Evolutionary conservation across 257 asterid genomes (phyloP).

Genomic region (Solanum medicagineum): DNA sequence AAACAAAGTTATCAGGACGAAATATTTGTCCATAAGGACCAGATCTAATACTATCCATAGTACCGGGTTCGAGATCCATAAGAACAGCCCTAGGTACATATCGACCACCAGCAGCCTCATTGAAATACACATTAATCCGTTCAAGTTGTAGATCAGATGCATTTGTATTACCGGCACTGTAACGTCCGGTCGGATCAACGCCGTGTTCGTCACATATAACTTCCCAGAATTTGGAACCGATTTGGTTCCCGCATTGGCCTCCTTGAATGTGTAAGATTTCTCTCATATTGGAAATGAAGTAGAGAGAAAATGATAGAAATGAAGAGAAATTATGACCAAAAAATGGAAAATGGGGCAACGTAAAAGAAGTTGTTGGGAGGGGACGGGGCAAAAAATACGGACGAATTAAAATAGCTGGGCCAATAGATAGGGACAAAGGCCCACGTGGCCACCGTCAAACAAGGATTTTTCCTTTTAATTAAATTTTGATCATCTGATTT

Average conservation of each 20-base stretch:
- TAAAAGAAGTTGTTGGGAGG: background rate
- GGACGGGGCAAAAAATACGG: background rate
- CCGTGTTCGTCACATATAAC: background rate
- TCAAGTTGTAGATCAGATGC: background rate
- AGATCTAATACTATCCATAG: background rate
- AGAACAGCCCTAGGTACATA: background rate
- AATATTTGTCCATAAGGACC: background rate
- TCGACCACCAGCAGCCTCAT: slow-evolving; percentile 2
- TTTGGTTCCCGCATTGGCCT: slow-evolving; percentile 4
- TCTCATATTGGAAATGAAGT: background rate
- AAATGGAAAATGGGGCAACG: background rate
- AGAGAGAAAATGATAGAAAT: background rate
- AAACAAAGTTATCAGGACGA: background rate
- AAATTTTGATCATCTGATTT: too few relatives aligned
- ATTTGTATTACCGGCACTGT: background rate
- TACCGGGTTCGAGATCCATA: background rate
- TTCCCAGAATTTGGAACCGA: slow-evolving; percentile 5
- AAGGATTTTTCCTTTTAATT: background rate
- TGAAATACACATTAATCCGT: background rate
- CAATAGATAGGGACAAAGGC: background rate
- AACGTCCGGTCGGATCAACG: background rate
- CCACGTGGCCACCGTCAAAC: background rate
- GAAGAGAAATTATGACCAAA: background rate
- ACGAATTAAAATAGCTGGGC: background rate
- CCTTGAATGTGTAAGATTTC: slow-evolving; percentile 6